These are phyloP conservation scores for Rosa chinensis DNA, from an alignment of 306 rosid species.

Conservation along the genomic window DNA sequence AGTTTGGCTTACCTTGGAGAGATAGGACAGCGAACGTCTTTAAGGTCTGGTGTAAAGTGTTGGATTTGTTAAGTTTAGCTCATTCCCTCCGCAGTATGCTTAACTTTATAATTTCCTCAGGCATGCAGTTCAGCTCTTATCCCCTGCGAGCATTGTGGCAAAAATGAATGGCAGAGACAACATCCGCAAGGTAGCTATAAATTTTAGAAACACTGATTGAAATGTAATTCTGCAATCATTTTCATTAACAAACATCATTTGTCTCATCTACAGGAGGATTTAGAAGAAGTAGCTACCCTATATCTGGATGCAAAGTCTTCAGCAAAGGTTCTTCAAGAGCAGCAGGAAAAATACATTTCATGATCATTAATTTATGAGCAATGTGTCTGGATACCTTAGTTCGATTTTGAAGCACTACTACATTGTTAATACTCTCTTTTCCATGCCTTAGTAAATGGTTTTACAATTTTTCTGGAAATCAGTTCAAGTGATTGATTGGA, in stretches of 20 bases:
- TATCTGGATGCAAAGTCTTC: conserved; percentile 91
- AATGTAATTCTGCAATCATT: conserved; percentile 7
- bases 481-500: not conserved
- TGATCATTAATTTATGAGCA: conserved; percentile 17
- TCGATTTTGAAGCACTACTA: not conserved
- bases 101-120: conserved; percentile 37
- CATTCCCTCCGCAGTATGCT: conserved; percentile 16
- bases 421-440: not conserved
- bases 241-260: conserved; percentile 4
- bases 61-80: not conserved
- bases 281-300: conserved; percentile 66
- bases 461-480: not conserved
- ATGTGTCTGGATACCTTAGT: not conserved
- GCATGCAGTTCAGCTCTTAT: conserved; percentile 87
- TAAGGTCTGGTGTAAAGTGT: conserved; percentile 50
- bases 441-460: not conserved
- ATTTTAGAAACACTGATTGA: conserved; percentile 17
- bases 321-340: conserved; percentile 84
- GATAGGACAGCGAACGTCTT: conserved; percentile 73
- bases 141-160: conserved; percentile 88
- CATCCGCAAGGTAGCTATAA: conserved; percentile 72
- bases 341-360: conserved; percentile 83
- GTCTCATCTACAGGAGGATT: conserved; percentile 59
- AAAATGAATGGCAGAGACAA: conserved; percentile 90
- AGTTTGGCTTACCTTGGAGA: conserved; percentile 94